These are phyloP conservation scores for Coniochaeta hoffmannii DNA, from an alignment of 2,329 filamentous ascomycete species.

Conservation along the genomic window DNA sequence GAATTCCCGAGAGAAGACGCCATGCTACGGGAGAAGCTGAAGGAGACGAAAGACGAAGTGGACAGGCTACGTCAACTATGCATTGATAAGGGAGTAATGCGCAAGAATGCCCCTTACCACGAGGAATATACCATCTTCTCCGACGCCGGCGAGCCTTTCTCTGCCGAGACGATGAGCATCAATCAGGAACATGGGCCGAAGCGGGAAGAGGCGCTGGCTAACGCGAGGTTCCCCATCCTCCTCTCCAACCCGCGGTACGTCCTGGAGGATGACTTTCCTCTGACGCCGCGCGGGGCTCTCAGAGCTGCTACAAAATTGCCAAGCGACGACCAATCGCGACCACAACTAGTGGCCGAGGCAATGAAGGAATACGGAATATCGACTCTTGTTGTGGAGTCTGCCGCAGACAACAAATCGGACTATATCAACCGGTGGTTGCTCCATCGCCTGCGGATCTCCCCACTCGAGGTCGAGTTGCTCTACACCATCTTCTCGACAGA, in stretches of 20 bases:
- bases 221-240: conserved; percentile 35
- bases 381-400: conserved; percentile 28
- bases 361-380: conserved; percentile 42
- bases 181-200: conserved; percentile 19
- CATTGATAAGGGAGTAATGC: conserved; percentile 32
- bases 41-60: conserved; percentile 24
- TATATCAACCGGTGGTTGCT: conserved; percentile 47
- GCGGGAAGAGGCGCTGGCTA: conserved; percentile 22
- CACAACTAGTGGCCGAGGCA: conserved; percentile 28
- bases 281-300: conserved; percentile 34
- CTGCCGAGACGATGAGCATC: conserved; percentile 34
- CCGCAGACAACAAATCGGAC: conserved; percentile 30
- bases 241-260: conserved; percentile 42
- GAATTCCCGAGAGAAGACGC: conserved; percentile 31
- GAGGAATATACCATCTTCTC: conserved; percentile 33
- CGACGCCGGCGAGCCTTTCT: conserved; percentile 14
- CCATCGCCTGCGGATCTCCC: conserved; percentile 38
- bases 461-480: conserved; percentile 36
- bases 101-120: conserved; percentile 29
- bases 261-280: conserved; percentile 24
- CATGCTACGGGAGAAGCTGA: conserved; percentile 24
- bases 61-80: conserved; percentile 30
- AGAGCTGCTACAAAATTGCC: conserved; percentile 29
- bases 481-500: conserved; percentile 25
- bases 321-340: conserved; percentile 23